Evolutionary conservation across 352 stramenopile species (phyloP), one percentile per base, ranked within the genome.

Genomic region (Globisporangium megalacanthum): DNA sequence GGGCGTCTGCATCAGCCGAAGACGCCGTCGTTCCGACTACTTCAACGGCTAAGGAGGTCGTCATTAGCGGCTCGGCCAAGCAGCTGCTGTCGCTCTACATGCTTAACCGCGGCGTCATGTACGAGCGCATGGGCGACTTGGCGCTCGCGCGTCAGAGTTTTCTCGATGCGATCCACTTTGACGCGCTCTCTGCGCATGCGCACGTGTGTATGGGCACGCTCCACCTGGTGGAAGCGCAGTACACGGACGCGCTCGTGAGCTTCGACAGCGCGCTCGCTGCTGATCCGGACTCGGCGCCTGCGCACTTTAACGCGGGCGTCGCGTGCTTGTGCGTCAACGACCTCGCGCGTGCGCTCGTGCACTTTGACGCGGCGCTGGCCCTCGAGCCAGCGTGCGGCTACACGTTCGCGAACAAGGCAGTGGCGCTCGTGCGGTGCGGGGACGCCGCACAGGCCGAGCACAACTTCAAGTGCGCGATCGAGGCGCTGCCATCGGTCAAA

Each of bases 81-180:
- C 81, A 90, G 59, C 67, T 72, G 17, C 65, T 92, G 10, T 70
- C 79, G 48, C 58, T 89, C 48, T 89, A 89, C 59, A 75, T 92
- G 67, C 56, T 83, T 41, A 89, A 92, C 49, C 79, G 77, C 11
- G 82, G 82, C 6, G 74, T 89, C 45, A 59, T 89, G 48, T 71
- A 86, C 14, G 77, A 92, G 55, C 80, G 73, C 4, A 55, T 81
- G 35, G 66, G 69, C 4, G 37, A 71, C n/a, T 62, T 85, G 15
- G 68, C 73, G 9, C 63, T 77, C 25, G 79, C 82, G 11, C 66
- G 65, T 11, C 64, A 75, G 46, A 74, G 90, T 55, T 92, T 83
- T 57, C 54, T 55, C 22, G 79, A 90, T 37, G 79, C 79, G 14
- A 62, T 79, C 17, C 71, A 88, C 60, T 90, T 90, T 52, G 82